Conservation (phyloP, 2,329 filamentous ascomycete genomes). For the Diaporthe citriasiana region DNA sequence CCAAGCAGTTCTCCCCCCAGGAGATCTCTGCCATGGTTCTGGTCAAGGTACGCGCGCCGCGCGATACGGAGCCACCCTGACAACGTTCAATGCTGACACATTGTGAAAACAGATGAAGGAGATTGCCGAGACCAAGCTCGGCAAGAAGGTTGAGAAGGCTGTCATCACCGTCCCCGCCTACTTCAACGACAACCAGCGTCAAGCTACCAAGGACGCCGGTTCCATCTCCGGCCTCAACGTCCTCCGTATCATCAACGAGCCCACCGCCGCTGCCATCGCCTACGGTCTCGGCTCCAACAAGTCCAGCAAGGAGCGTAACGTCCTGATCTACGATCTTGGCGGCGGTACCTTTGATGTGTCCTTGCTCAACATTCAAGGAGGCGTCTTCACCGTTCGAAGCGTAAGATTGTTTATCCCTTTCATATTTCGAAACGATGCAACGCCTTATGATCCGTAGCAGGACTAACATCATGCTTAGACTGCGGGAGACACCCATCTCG, state of each 20-base stretch:
- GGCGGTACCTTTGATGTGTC: conserved; percentile 99
- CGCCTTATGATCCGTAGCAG: too few relatives aligned
- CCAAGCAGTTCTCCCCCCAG: conserved; percentile 96
- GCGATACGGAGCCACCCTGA: neutral
- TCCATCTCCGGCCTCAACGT: conserved; percentile 97
- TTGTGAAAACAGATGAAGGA: conserved; percentile 88
- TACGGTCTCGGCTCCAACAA: conserved; percentile 97
- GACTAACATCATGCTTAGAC: neutral
- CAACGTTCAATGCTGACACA: conserved; percentile 27
- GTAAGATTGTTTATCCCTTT: too few relatives aligned
- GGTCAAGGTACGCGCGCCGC: conserved; percentile 79
- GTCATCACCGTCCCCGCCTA: conserved; percentile 99
- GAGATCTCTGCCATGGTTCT: conserved; percentile 99
- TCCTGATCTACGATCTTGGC: conserved; percentile 99
- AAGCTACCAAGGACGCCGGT: conserved; percentile 99
- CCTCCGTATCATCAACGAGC: conserved; percentile 99
- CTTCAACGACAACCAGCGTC: conserved; percentile 99
- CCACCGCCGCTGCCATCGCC: conserved; percentile 96
- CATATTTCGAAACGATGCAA: too few relatives aligned
- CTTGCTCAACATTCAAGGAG: conserved; percentile 97
- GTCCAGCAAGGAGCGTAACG: conserved; percentile 97
- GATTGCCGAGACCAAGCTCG: conserved; percentile 97
- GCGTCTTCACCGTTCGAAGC: conserved; percentile 99
- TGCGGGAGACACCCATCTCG: conserved; percentile 96
- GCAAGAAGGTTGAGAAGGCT: conserved; percentile 98